Evolutionary conservation across 179 eudicot genomes (phyloP), one percentile per base, ranked within the genome.

Genomic region (Silene coronaria): DNA sequence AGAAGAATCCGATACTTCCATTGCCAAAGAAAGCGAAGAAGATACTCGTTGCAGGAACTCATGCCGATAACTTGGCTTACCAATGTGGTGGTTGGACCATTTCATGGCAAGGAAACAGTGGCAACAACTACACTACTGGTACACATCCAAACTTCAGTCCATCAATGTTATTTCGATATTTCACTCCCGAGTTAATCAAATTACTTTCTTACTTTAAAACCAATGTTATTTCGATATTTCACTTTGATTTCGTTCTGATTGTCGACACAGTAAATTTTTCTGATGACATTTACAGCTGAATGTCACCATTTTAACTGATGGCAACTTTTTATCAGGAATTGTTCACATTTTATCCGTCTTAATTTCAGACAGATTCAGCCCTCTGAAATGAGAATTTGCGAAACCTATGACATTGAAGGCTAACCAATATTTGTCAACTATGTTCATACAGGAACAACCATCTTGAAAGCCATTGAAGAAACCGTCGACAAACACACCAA

Each of bases 61-160:
- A 91, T 84, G 93, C 93, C 28, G 89, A 91, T 82, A 78, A 91
- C 80, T 88, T 91, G 78, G 96, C 91, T 42, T 85, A 80, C 80
- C 96, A 89, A 69, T 91, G 96, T 74, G 96, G 96, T 36, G 96
- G 96, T 32, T 91, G 96, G 96, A 91, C 96, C 23, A 78, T 84
- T 53, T 84, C 91, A 21, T 91, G 85, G 85, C 82, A 82, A 79
- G 85, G 85, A 51, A 27, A 69, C 51, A 36, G 36, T 10, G 85
- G 85, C 75, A 82, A 82, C 85, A 82, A 76, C 80, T 73, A 76
- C 78, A 73, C 79, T 55, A 45, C 80, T 16, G 85, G 85, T 82
- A 82, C 21, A 19, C 64, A 9, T 70, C 19, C 28, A 11, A 17
- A 12, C n/a, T 28, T 16, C 23, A 16, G 5, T 14, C 11, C 10